Base-by-base conservation (phyloP, 208 protist genomes). In the Leishmania arabica region DNA sequence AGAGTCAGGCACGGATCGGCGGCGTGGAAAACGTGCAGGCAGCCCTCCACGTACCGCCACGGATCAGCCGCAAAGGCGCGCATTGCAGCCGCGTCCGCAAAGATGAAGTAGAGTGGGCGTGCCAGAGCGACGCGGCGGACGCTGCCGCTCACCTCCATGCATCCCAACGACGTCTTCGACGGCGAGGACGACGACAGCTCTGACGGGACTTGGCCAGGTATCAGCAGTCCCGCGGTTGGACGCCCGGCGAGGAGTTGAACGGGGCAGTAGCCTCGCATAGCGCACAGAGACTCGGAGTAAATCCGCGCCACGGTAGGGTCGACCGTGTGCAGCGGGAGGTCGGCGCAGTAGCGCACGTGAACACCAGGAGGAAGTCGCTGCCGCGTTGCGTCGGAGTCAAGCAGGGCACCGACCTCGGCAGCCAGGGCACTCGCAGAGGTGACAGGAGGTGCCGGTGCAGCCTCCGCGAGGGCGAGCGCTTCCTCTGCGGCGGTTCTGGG, bases 221-320 rank as follows among this genome's bases (percentile, higher is more conserved):
- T 69, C 56, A 93, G 82, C 64, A 93, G 78, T 0, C 83, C 79
- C 0, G 77, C 27, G 2, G 70, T 40, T 21, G 78, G 82, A 9
- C 82, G 73, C 21, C 80, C 74, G 15, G 78, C 51, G 37, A 87
- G 74, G 70, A 91, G 92, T n/a, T 77, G 75, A 56, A 92, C 83
- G 21, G 93, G 88, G 82, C 91, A 93, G 83, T 90, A 96, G 60
- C 87, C 82, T n/a, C 87, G 84, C 64, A 96, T 84, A 1, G 84
- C 91, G 77, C 85, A 90, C 5, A 89, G 80, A 17, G 89, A 90
- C 75, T 86, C 79, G 3, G 93, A 89, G 85, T 93, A 96, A 68
- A 86, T 87, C 60, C 69, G 76, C 27, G 77, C 84, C 34, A 87
- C 80, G 9, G 74, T 87, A 15, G 80, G 34, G 75, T 90, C 87